phyloP scores from a whole-genome alignment of 352 stramenopile species.

The Ophiocytium majus region DNA sequence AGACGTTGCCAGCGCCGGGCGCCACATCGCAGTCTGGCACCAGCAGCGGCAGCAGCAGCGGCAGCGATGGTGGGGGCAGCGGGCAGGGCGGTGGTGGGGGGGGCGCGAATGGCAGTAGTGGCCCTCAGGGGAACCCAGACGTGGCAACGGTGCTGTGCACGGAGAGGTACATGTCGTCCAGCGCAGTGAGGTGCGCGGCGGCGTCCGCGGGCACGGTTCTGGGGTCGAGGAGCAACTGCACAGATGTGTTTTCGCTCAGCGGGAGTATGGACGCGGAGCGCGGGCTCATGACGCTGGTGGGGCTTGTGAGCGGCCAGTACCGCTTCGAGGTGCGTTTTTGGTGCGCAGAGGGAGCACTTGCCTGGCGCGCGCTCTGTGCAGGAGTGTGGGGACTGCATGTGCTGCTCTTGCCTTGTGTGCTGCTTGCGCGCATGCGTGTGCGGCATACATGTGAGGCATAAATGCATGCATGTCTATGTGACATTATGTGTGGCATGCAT shows the following conservation, averaged over 20 bases:
- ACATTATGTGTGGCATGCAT: no score
- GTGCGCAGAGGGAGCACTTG: no score
- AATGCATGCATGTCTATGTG: no score
- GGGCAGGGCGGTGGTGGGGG: neutral
- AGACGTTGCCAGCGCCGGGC: neutral
- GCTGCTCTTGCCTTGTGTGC: no score
- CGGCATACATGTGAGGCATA: no score
- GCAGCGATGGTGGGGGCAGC: constrained; percentile 8
- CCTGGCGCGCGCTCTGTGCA: no score
- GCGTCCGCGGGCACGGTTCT: constrained; percentile 19
- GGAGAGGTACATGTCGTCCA: no score
- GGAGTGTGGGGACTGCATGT: no score
- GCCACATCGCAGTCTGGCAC: neutral
- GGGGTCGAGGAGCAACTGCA: neutral
- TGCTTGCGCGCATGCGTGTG: no score
- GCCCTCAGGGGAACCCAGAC: no score
- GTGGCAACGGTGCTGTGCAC: no score
- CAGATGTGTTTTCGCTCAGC: neutral
- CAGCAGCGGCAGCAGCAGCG: neutral
- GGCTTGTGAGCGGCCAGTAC: neutral
- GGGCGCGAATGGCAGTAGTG: neutral
- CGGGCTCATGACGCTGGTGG: neutral
- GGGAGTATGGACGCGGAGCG: neutral
- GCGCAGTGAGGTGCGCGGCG: neutral
- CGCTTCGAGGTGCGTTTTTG: neutral